Evolutionary conservation across 257 asterid genomes (phyloP).

Genomic region (Penstemon eatonii): DNA sequence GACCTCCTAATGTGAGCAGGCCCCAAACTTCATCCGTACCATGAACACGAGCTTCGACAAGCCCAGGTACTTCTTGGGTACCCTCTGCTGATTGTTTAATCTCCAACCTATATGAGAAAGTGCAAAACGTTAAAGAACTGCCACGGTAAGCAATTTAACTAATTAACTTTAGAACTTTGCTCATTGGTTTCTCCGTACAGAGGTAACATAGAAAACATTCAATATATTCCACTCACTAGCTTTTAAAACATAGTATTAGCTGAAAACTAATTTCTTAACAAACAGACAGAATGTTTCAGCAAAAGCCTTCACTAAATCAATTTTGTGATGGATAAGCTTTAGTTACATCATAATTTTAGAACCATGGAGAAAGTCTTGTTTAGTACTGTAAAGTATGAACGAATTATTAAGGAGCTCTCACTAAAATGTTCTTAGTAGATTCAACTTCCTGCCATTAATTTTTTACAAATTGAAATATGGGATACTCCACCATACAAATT

Average conservation of each 20-base stretch:
- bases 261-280: no score
- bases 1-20: constrained; percentile 76
- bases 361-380: neutral
- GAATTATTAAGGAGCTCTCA: neutral
- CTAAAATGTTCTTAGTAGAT: neutral
- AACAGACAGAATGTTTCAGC: no score
- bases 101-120: constrained; percentile 65
- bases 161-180: no score
- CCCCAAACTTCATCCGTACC: constrained; percentile 87
- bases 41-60: constrained; percentile 76
- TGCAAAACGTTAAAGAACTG: no score
- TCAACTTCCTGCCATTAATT: neutral
- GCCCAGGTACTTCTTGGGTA: constrained; percentile 98
- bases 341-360: no score
- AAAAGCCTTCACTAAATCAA: no score
- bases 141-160: no score
- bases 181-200: no score
- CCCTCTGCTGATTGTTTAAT: constrained; percentile 99
- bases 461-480: constrained; percentile 1
- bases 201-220: no score
- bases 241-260: no score
- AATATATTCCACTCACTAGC: no score
- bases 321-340: no score
- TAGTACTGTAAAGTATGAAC: neutral
- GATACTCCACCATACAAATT: neutral